Evolutionary conservation across 2,329 filamentous ascomycete species (phyloP).

Genomic region (Helminthosporium solani): DNA sequence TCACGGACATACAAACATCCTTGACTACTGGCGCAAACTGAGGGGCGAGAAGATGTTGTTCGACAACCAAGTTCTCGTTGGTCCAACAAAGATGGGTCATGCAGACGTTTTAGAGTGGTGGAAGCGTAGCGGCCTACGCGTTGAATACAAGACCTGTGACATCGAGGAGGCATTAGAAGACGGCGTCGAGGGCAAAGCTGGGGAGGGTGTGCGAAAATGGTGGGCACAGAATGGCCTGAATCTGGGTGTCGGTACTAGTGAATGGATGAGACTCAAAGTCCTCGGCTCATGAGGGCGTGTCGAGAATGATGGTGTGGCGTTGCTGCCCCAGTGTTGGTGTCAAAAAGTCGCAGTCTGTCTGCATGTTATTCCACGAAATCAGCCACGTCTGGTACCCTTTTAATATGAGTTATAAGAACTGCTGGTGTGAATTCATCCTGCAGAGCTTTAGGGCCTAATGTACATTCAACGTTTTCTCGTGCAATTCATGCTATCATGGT

Average conservation of each 20-base stretch:
- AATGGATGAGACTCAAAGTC: slow-evolving; percentile 84
- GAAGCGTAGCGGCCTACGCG: slow-evolving; percentile 71
- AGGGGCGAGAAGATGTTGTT: slow-evolving; percentile 78
- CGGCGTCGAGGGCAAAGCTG: slow-evolving; percentile 67
- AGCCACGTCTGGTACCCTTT: no score
- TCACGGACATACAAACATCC: slow-evolving; percentile 78
- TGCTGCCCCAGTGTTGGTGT: background rate
- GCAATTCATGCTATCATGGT: no score
- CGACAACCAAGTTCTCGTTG: slow-evolving; percentile 79
- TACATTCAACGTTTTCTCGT: no score
- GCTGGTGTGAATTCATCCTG: no score
- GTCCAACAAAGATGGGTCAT: slow-evolving; percentile 84
- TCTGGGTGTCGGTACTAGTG: slow-evolving; percentile 76
- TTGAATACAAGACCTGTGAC: slow-evolving; percentile 93
- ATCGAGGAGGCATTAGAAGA: slow-evolving; percentile 95
- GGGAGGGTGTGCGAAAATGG: slow-evolving; percentile 75
- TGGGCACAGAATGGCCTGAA: slow-evolving; percentile 86
- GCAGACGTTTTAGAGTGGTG: slow-evolving; percentile 89
- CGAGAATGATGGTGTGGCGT: no score
- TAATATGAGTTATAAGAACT: no score
- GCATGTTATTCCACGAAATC: no score
- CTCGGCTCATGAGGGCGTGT: slow-evolving; percentile 45
- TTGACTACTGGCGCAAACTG: slow-evolving; percentile 78
- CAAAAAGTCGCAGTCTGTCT: no score
- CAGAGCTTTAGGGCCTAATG: no score